phyloP scores from a whole-genome alignment of 2,329 filamentous ascomycete genomes.

The Trichoderma atrobrunneum region DNA sequence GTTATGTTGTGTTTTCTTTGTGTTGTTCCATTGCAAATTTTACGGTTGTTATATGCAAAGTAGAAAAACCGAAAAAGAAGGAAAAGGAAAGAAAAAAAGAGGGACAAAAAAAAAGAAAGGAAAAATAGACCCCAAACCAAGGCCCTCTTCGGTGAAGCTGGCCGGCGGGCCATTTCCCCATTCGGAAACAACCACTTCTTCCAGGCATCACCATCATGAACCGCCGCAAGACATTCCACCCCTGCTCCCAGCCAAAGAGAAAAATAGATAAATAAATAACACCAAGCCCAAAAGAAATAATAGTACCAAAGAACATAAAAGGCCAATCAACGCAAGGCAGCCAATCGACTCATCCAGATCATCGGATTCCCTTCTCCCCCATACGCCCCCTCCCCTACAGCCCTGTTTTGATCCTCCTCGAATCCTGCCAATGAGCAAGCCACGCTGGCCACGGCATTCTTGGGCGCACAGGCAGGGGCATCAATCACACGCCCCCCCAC shows the following conservation, averaged over 20 bases:
- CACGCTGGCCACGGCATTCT: neutral
- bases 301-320: neutral
- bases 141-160: neutral
- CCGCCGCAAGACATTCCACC: neutral
- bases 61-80: neutral
- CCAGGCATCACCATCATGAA: slow-evolving; percentile 6
- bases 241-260: neutral
- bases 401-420: neutral
- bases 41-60: neutral
- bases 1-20: neutral
- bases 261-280: neutral
- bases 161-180: neutral
- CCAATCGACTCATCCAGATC: slow-evolving; percentile 13
- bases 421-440: neutral
- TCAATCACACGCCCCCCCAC: neutral
- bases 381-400: neutral
- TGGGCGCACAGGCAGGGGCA: neutral
- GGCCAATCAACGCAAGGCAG: slow-evolving; percentile 1
- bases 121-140: slow-evolving; percentile 7
- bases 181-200: neutral
- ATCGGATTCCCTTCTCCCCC: neutral
- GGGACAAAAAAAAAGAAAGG: neutral
- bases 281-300: neutral
- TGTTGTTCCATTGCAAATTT: neutral
- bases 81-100: neutral